phyloP scores from a whole-genome alignment of 2,329 filamentous ascomycete species.

The Cryphonectria japonica region DNA sequence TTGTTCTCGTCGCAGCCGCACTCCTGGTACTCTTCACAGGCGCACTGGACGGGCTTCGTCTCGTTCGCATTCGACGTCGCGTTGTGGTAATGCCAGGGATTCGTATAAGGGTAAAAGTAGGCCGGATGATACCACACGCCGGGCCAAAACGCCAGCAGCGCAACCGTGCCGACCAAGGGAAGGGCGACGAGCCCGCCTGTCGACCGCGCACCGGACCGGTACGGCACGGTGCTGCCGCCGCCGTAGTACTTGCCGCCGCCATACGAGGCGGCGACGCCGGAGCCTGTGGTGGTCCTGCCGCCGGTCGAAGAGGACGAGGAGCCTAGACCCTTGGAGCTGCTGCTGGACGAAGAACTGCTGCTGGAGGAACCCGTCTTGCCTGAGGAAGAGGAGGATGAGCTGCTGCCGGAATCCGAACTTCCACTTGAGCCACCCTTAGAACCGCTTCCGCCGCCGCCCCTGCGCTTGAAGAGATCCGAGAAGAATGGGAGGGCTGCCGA shows the following conservation, averaged over 20 bases:
- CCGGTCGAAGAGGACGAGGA: slow-evolving; percentile 47
- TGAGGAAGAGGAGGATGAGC: slow-evolving; percentile 22
- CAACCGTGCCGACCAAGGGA: slow-evolving; percentile 53
- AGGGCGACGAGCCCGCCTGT: slow-evolving; percentile 52
- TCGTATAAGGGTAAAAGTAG: slow-evolving; percentile 62
- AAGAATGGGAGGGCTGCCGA: slow-evolving; percentile 34
- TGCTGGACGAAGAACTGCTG: slow-evolving; percentile 7
- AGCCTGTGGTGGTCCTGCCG: slow-evolving; percentile 60
- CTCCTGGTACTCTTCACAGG: slow-evolving; percentile 58
- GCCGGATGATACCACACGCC: slow-evolving; percentile 67
- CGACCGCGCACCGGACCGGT: slow-evolving; percentile 55
- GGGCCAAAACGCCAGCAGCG: slow-evolving; percentile 62
- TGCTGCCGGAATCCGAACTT: slow-evolving; percentile 24
- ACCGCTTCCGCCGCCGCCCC: slow-evolving; percentile 61
- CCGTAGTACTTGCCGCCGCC: slow-evolving; percentile 69
- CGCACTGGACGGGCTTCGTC: slow-evolving; percentile 63
- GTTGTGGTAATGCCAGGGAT: slow-evolving; percentile 56
- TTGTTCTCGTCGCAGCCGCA: slow-evolving; percentile 74
- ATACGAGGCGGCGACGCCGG: slow-evolving; percentile 59
- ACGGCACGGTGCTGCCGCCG: slow-evolving; percentile 67
- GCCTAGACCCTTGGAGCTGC: slow-evolving; percentile 33
- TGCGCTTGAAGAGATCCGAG: slow-evolving; percentile 60
- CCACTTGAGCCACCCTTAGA: slow-evolving; percentile 44
- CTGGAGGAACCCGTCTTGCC: slow-evolving; percentile 27
- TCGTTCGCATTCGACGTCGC: slow-evolving; percentile 56